Evolutionary conservation across 164 flowering plant genomes (phyloP).

Genomic region (Taxillus chinensis): DNA sequence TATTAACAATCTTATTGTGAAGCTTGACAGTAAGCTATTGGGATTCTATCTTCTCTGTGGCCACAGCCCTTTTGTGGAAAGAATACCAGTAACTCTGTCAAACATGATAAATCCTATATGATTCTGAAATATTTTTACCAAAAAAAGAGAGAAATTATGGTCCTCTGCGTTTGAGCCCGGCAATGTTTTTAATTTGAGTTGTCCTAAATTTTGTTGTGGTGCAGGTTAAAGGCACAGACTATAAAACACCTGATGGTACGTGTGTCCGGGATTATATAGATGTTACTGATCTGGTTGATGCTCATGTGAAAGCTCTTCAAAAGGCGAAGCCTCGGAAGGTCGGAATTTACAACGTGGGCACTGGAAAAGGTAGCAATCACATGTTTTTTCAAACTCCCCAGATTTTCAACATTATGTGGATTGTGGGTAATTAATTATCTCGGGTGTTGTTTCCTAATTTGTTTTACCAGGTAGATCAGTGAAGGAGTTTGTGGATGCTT

Average conservation of each 20-base stretch:
- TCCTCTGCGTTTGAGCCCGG: too few relatives aligned
- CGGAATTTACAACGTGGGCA: slow-evolving; percentile 96
- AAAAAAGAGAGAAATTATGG: too few relatives aligned
- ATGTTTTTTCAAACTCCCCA: not conserved
- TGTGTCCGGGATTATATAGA: slow-evolving; percentile 92
- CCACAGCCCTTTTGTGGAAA: too few relatives aligned
- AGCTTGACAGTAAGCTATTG: too few relatives aligned
- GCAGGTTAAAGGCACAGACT: slow-evolving; percentile 91
- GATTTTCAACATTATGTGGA: not conserved
- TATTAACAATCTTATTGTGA: too few relatives aligned
- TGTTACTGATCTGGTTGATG: slow-evolving; percentile 93
- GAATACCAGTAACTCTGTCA: too few relatives aligned
- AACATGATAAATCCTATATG: too few relatives aligned
- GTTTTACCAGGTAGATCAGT: slow-evolving; percentile 77
- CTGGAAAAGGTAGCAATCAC: slow-evolving; percentile 63
- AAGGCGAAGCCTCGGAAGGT: slow-evolving; percentile 65
- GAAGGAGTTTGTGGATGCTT: slow-evolving; percentile 93
- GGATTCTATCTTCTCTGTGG: too few relatives aligned
- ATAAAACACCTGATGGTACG: slow-evolving; percentile 83
- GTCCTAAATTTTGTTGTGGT: not conserved
- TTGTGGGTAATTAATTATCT: not conserved
- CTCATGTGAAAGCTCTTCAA: slow-evolving; percentile 96
- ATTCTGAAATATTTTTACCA: too few relatives aligned
- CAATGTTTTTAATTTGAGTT: too few relatives aligned
- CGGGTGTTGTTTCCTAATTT: not conserved